A percentile compares a stretch with the other conserved stretches of the same genome.
These are phyloP conservation scores for Pythium aristosporum DNA, from an alignment of 352 stramenopile genomes.

Conservation along the genomic window DNA sequence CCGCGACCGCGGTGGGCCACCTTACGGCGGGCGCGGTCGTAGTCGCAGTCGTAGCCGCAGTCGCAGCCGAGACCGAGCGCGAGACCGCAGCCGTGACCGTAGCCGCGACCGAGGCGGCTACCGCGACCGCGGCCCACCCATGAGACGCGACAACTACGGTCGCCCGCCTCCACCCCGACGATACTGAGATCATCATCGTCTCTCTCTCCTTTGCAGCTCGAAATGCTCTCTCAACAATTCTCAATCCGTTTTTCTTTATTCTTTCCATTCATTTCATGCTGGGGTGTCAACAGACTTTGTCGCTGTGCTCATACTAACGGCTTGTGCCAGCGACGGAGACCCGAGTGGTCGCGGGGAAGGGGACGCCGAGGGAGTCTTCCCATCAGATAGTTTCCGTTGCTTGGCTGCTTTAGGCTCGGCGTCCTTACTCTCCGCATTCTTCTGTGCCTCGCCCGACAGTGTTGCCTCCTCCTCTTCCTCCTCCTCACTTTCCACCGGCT, in stretches of 20 bases:
- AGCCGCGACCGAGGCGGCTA: slow-evolving; percentile 21
- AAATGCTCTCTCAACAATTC: neutral
- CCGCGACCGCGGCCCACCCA: slow-evolving; percentile 19
- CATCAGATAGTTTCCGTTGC: neutral
- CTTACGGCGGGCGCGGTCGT: slow-evolving; percentile 16
- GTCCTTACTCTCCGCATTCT: neutral
- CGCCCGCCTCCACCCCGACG: slow-evolving; percentile 22
- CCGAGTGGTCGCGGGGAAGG: neutral
- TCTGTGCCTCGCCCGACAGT: neutral
- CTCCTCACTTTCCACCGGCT: slow-evolving; percentile 3
- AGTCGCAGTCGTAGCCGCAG: slow-evolving; percentile 9
- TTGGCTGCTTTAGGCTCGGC: neutral
- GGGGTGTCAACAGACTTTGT: neutral
- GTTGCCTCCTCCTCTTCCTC: slow-evolving; percentile 9
- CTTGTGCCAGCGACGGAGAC: neutral
- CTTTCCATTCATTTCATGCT: neutral
- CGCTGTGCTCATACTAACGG: neutral
- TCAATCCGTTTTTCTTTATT: neutral
- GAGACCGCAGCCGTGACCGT: slow-evolving; percentile 20
- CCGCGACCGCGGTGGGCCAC: slow-evolving; percentile 14
- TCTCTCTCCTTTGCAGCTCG: neutral
- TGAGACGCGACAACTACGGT: slow-evolving; percentile 23
- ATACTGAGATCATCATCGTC: slow-evolving; percentile 15
- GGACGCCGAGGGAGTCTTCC: neutral
- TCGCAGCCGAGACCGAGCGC: neutral